Evolutionary conservation across 345 rosid genomes (phyloP).

Genomic region (Citrus inodora): DNA sequence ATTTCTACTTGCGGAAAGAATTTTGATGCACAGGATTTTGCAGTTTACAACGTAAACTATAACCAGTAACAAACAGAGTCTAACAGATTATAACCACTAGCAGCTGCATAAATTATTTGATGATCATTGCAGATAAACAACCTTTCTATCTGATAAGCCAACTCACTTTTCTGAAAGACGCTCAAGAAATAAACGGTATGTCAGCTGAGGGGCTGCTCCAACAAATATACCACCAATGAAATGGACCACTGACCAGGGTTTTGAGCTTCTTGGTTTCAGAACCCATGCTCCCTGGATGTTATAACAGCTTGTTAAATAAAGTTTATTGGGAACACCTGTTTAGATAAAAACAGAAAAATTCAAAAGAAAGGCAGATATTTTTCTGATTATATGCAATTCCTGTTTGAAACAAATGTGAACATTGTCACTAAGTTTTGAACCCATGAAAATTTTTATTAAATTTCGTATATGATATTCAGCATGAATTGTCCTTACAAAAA

Average conservation of each 20-base stretch:
- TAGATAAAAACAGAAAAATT: neutral
- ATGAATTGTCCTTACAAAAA: neutral
- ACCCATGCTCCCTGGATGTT: slow-evolving; percentile 90
- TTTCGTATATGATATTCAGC: neutral
- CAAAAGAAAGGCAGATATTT: neutral
- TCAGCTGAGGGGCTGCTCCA: slow-evolving; percentile 98
- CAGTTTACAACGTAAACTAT: neutral
- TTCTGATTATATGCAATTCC: neutral
- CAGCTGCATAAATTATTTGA: neutral
- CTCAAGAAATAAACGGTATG: slow-evolving; percentile 93
- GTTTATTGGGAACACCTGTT: neutral
- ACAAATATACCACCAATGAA: slow-evolving; percentile 95
- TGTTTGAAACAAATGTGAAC: neutral
- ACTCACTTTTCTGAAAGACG: slow-evolving; percentile 86
- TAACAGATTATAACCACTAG: neutral
- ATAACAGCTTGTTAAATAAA: slow-evolving; percentile 1
- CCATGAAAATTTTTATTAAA: neutral
- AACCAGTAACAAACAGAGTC: neutral
- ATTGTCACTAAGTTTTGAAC: neutral
- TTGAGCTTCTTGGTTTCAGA: slow-evolving; percentile 63
- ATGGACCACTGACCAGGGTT: slow-evolving; percentile 77
- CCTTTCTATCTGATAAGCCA: neutral
- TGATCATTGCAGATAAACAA: neutral
- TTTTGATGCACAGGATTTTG: neutral
- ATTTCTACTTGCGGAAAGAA: neutral